Evolutionary conservation across 2,329 filamentous ascomycete genomes (phyloP), one percentile per base, ranked within the genome.

Genomic region (Fusarium verrucosum): DNA sequence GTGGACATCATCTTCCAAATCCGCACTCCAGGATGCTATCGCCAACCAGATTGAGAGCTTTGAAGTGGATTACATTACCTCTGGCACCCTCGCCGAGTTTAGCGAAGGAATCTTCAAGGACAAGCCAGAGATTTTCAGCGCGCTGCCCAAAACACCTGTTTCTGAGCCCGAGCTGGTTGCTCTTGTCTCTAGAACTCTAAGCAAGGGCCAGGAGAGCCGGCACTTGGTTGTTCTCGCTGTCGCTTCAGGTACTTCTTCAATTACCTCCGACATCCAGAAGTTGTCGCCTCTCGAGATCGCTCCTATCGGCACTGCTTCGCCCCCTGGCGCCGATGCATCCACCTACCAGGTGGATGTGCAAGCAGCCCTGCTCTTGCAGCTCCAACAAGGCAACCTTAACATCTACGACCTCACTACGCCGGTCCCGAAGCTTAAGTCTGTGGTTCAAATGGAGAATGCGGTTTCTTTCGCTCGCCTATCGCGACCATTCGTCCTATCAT

Each of bases 381-480:
- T 92, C 3, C 73, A 79, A 14, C 77, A 80, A 20, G 83, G 82
- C 11, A 76, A 73, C 1, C 78, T 94, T 17, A 81, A 79, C 23
- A 85, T 87, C 4, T 91, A 88, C 73, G 87, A 91, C 61, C 77
- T 93, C 30, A 85, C 84, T 16, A 81, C 83, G 14, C 85, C 85
- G 16, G 78, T 89, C 8, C 89, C 89, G 0, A 87, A 84, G 65
- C 74, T 88, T 23, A 81, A 83, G 52, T 87, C 87, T 14, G 80
- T 77, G 14, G 78, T 89, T 23, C 76, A 81, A 7, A 77, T 84
- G 36, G 76, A 82, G 7, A 81, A 78, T 2, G 80, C 87, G 4
- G 80, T 81, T 19, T 89, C 89, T 3, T 91, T 92, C 69, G 72
- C 89, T 8, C 84, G 88, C 8, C 78, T 93, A 1, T 91, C 89